A percentile compares a stretch with the other conserved stretches of the same genome.
Conservation (phyloP, 805 yeast species). For the Metschnikowia cubensis region DNA sequence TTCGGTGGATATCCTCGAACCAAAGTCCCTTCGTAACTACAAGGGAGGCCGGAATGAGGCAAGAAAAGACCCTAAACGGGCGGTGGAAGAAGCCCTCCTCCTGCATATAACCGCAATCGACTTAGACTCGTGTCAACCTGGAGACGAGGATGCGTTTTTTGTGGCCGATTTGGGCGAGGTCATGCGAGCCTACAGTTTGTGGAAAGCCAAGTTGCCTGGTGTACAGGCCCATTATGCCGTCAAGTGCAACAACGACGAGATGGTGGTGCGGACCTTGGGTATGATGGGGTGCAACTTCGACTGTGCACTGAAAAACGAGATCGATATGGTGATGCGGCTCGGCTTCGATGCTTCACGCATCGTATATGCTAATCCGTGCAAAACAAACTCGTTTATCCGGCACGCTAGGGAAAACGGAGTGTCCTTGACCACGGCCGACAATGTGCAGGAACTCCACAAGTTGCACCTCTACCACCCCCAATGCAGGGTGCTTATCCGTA, state of each 20-base stretch:
- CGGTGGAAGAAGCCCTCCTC: constrained; percentile 39
- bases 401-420: constrained; percentile 59
- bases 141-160: constrained; percentile 82
- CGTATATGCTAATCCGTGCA: constrained; percentile 92
- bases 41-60: neutral
- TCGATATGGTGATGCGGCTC: constrained; percentile 56
- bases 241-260: constrained; percentile 79
- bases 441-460: constrained; percentile 77
- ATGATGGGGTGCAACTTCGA: constrained; percentile 75
- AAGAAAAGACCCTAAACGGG: constrained; percentile 3
- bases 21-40: neutral
- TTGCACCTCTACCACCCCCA: constrained; percentile 63
- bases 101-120: constrained; percentile 44
- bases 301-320: constrained; percentile 88
- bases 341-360: constrained; percentile 67
- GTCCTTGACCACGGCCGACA: constrained; percentile 82
- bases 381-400: constrained; percentile 76
- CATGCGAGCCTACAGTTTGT: constrained; percentile 52
- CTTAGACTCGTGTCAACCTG: constrained; percentile 59
- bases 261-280: constrained; percentile 55
- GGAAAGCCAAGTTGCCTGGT: constrained; percentile 65
- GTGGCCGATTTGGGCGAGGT: constrained; percentile 82
- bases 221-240: constrained; percentile 91
- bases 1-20: neutral
- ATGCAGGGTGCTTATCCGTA: constrained; percentile 69